A percentile compares a stretch with the other conserved stretches of the same genome.
phyloP scores from a whole-genome alignment of 306 rosid species.

The Myrica gale region DNA sequence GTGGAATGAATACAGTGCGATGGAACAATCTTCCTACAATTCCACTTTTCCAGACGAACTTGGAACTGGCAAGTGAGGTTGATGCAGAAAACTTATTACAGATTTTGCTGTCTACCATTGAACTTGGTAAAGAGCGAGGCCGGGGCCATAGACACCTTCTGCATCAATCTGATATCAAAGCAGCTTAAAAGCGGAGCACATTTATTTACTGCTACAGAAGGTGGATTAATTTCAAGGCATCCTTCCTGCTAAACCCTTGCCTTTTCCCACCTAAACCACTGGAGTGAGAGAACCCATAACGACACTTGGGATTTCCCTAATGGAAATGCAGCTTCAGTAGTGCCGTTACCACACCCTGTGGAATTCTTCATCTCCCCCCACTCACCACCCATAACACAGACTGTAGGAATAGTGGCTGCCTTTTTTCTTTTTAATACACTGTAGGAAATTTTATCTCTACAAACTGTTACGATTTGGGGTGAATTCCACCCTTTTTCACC shows the following conservation, averaged over 20 bases:
- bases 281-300: neutral
- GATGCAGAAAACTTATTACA: conserved; percentile 62
- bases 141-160: conserved; percentile 73
- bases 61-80: conserved; percentile 56
- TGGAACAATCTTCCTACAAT: conserved; percentile 68
- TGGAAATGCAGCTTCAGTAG: neutral
- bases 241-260: neutral
- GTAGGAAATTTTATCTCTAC: neutral
- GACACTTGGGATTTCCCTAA: neutral
- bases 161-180: conserved; percentile 58
- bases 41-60: conserved; percentile 76
- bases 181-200: conserved; percentile 14
- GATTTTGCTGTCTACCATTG: conserved; percentile 52
- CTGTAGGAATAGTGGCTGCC: no score
- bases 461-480: no score
- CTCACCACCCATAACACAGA: no score
- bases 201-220: conserved; percentile 3
- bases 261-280: neutral
- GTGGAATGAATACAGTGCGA: conserved; percentile 41
- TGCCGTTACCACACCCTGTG: neutral
- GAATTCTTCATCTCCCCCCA: neutral
- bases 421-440: neutral
- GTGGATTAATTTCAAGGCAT: neutral
- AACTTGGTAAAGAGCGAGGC: conserved; percentile 58
- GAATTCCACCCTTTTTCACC: no score